Conservation (phyloP, 2,329 filamentous ascomycete species). For the Calonectria naviculata region DNA sequence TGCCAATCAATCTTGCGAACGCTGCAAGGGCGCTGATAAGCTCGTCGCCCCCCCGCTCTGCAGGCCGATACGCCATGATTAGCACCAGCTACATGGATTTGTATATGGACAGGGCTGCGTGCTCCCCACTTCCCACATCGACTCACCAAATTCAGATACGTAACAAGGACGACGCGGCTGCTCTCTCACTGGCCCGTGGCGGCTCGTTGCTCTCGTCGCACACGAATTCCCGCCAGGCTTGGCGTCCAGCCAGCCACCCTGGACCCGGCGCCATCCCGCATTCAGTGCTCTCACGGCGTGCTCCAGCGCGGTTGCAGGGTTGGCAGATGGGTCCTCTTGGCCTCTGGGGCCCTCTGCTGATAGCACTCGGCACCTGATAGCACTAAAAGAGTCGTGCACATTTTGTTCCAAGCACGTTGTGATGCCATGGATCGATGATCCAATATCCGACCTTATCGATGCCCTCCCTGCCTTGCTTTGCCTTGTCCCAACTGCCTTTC, state of each 20-base stretch:
- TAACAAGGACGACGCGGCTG: constrained; percentile 39
- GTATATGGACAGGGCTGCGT: background rate
- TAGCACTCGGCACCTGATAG: constrained; percentile 20
- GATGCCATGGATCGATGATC: constrained; percentile 26
- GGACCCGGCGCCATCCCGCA: constrained; percentile 31
- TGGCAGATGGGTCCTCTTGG: constrained; percentile 10
- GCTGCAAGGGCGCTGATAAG: constrained; percentile 30
- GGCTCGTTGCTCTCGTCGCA: constrained; percentile 21
- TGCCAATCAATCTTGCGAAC: constrained; percentile 8
- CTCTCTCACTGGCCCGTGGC: constrained; percentile 37
- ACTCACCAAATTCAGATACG: constrained; percentile 51
- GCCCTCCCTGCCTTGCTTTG: constrained; percentile 7
- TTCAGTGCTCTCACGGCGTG: constrained; percentile 16
- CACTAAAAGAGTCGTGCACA: background rate
- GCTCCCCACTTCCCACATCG: constrained; percentile 11
- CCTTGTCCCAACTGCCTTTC: background rate
- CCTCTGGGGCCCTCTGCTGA: constrained; percentile 5
- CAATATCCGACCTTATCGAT: constrained; percentile 26
- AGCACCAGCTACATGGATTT: background rate
- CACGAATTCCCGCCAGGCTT: constrained; percentile 23
- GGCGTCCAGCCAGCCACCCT: constrained; percentile 30
- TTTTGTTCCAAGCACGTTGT: background rate
- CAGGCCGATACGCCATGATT: constrained; percentile 2
- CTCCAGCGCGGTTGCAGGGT: constrained; percentile 20
- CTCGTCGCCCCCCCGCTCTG: constrained; percentile 6